These are phyloP conservation scores for Lactarius quietus DNA, from an alignment of 768 basidiomycete genomes.

Conservation along the genomic window DNA sequence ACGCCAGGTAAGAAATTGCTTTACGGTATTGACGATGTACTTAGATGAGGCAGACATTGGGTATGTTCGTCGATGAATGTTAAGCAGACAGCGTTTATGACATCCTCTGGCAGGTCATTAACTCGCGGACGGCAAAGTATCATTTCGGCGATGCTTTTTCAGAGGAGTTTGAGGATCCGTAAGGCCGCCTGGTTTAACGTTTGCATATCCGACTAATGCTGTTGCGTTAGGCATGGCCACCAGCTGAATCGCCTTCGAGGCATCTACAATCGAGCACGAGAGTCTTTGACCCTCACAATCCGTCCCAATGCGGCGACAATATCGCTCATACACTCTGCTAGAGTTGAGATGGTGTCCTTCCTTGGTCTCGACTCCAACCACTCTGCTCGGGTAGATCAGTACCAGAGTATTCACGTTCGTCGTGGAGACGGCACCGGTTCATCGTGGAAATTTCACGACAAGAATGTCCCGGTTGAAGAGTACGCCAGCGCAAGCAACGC, in stretches of 20 bases:
- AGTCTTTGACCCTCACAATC: conserved; percentile 52
- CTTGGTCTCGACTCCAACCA: conserved; percentile 25
- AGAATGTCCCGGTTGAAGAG: conserved; percentile 48
- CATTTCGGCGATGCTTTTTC: conserved; percentile 56
- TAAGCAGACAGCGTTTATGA: neutral
- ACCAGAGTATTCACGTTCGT: conserved; percentile 60
- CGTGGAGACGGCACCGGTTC: conserved; percentile 53
- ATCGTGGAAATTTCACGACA: conserved; percentile 42
- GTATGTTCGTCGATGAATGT: conserved; percentile 34
- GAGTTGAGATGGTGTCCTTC: conserved; percentile 41
- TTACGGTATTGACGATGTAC: conserved; percentile 16
- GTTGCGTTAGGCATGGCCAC: conserved; percentile 45
- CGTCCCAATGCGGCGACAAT: conserved; percentile 46
- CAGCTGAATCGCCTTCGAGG: conserved; percentile 53
- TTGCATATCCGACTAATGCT: neutral
- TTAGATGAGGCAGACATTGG: conserved; percentile 51
- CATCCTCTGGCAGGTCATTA: conserved; percentile 45
- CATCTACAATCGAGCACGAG: conserved; percentile 45
- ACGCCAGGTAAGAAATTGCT: conserved; percentile 48
- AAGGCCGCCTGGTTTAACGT: conserved; percentile 30
- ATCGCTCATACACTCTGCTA: conserved; percentile 47
- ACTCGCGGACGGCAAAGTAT: conserved; percentile 59
- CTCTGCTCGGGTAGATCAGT: conserved; percentile 30
- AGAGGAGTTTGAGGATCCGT: conserved; percentile 63
- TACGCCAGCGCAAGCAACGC: conserved; percentile 44